Percentiles rank a stretch among this genome's conserved stretches.
phyloP scores from a whole-genome alignment of 2,329 filamentous ascomycete genomes.

The Coniella vitis region DNA sequence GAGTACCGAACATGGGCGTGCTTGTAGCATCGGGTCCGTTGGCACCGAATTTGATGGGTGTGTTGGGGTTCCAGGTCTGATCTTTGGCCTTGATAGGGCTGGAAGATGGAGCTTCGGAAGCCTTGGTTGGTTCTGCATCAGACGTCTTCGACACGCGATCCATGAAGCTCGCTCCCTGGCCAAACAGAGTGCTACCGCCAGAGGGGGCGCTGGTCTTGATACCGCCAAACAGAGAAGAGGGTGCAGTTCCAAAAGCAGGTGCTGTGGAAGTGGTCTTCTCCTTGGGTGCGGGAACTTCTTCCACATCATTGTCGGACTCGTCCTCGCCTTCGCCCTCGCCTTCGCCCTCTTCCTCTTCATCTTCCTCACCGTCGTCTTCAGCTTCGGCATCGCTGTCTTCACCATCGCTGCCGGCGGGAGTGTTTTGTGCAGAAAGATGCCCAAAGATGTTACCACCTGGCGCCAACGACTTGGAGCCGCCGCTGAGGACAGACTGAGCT shows the following conservation, averaged over 20 bases:
- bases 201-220: slow-evolving; percentile 28
- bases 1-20: slow-evolving; percentile 25
- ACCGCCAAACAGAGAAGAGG: slow-evolving; percentile 23
- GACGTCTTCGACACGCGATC: slow-evolving; percentile 46
- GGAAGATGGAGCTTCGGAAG: slow-evolving; percentile 30
- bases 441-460: slow-evolving; percentile 48
- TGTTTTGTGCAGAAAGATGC: slow-evolving; percentile 51
- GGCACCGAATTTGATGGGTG: slow-evolving; percentile 48
- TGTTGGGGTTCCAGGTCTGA: slow-evolving; percentile 42
- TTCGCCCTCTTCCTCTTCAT: slow-evolving; percentile 45
- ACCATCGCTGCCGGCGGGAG: slow-evolving; percentile 46
- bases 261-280: slow-evolving; percentile 34
- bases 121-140: slow-evolving; percentile 37
- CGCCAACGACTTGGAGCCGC: slow-evolving; percentile 17
- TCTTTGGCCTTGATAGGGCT: slow-evolving; percentile 37
- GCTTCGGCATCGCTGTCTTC: slow-evolving; percentile 49
- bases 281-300: slow-evolving; percentile 39
- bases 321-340: slow-evolving; percentile 45
- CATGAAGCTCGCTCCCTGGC: slow-evolving; percentile 45
- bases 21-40: slow-evolving; percentile 21
- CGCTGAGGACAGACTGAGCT: slow-evolving; percentile 36
- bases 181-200: slow-evolving; percentile 35
- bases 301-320: slow-evolving; percentile 29
- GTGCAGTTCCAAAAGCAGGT: slow-evolving; percentile 34
- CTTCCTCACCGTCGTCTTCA: slow-evolving; percentile 45